These are phyloP conservation scores for Lotmaria passim DNA, from an alignment of 208 protist genomes.

Conservation along the genomic window DNA sequence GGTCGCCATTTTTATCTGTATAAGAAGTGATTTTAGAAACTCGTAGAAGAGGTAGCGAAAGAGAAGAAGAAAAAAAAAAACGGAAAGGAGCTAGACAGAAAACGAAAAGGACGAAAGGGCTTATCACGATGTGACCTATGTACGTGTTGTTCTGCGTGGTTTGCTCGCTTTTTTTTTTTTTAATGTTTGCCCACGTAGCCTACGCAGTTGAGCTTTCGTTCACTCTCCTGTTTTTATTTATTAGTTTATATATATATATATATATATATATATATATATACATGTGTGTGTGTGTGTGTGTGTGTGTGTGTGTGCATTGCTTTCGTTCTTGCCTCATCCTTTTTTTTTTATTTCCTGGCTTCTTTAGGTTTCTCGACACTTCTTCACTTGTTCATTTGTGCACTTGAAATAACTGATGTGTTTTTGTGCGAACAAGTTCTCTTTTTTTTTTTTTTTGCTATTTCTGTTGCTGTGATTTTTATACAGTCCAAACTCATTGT, in stretches of 20 bases:
- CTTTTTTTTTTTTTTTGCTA: no score
- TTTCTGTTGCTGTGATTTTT: no score
- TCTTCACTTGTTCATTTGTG: not conserved
- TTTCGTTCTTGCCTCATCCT: slow-evolving; percentile 3
- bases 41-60: no score
- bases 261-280: no score
- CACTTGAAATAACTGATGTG: no score
- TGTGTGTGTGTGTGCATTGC: slow-evolving; percentile 2
- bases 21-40: no score
- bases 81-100: not conserved
- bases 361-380: not conserved
- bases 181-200: no score
- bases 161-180: slow-evolving; percentile 6
- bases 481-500: no score
- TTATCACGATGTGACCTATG: not conserved
- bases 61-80: not conserved
- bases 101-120: not conserved
- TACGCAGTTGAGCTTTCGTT: not conserved
- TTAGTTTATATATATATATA: not conserved
- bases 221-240: not conserved
- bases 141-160: not conserved
- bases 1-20: no score
- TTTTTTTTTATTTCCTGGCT: slow-evolving; percentile 2
- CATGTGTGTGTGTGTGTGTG: no score
- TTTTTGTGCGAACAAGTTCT: no score